Base-by-base conservation (phyloP, 2,329 filamentous ascomycete species). In the Chaetomium strumarium region DNA sequence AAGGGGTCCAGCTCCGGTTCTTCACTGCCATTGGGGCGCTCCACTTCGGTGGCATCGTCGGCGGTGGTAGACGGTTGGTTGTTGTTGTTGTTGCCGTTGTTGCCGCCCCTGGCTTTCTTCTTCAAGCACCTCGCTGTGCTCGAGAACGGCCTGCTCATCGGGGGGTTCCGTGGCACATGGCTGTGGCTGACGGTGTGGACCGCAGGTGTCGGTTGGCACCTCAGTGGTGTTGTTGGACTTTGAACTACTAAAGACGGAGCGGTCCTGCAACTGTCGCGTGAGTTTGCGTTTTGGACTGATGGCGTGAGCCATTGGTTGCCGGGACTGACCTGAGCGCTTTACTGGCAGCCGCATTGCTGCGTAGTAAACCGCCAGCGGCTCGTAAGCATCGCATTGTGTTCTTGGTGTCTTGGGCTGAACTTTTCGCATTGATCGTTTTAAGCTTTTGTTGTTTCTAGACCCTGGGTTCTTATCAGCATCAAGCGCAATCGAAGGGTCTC, bases 1-100 rank as follows among this genome's bases (percentile, higher is more conserved):
- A 76, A 72, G 12, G 75, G 75, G 36, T 78, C 70, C 7, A 24
- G 24, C 7, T 24, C 24, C 24, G 24, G 24, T 20, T 70, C 65
- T 5, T 69, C 64, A 62, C 69, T 63, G 16, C 73, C 64, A 17
- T 58, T 46, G 29, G 67, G 66, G 58, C 29, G 47, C 44, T 29
- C 40, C 17, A 46, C 2, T 34, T 34, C 31, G 20, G 46, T 17
- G 47, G 10, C 13, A n/a, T n/a, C 9, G 20, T 38, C 14, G 44
- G 38, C 19, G 8, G 41, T 16, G 34, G 24, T 3, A 2, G 49
- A n/a, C 10, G 34, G 7, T n/a, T 14, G 10, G 14, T 44, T 31
- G n/a, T 49, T 19, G 24, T 47, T 31, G n/a, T 13, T 14, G 30
- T 46, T 30, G 13, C 24, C 34, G 13, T 51, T 41, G 13, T 40